Conservation (phyloP, 306 rosid species). For the Quercus parvula region DNA sequence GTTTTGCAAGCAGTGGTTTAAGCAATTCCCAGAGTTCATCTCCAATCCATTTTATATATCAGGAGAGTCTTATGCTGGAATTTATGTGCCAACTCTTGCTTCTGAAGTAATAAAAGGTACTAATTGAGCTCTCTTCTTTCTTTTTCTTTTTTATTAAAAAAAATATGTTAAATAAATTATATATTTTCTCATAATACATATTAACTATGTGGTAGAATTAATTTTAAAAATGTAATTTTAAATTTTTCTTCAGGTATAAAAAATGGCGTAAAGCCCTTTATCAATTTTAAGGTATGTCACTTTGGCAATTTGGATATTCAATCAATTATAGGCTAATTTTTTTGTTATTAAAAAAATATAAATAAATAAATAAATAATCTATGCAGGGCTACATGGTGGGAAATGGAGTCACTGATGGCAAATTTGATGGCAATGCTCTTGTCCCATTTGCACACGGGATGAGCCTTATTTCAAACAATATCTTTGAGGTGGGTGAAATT, state of each 20-base stretch:
- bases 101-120: slow-evolving; percentile 53
- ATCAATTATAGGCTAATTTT: neutral
- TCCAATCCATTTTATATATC: slow-evolving; percentile 63
- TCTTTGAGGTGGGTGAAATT: slow-evolving; percentile 38
- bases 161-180: neutral
- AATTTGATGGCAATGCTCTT: slow-evolving; percentile 60
- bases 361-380: neutral
- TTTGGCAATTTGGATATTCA: neutral
- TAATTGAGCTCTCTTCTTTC: neutral
- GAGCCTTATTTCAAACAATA: slow-evolving; percentile 67
- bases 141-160: neutral
- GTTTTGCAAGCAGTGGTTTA: slow-evolving; percentile 55
- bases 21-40: slow-evolving; percentile 61
- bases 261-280: slow-evolving; percentile 38
- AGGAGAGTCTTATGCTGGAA: slow-evolving; percentile 84
- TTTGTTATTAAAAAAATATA: neutral
- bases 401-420: slow-evolving; percentile 67
- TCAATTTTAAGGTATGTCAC: slow-evolving; percentile 61
- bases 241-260: slow-evolving; percentile 32
- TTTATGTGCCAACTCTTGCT: slow-evolving; percentile 80
- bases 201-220: neutral
- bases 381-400: slow-evolving; percentile 78
- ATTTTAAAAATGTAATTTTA: neutral
- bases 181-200: neutral
- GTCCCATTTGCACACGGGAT: slow-evolving; percentile 84